Conservation (phyloP, 306 rosid genomes). For the Rosa chinensis region DNA sequence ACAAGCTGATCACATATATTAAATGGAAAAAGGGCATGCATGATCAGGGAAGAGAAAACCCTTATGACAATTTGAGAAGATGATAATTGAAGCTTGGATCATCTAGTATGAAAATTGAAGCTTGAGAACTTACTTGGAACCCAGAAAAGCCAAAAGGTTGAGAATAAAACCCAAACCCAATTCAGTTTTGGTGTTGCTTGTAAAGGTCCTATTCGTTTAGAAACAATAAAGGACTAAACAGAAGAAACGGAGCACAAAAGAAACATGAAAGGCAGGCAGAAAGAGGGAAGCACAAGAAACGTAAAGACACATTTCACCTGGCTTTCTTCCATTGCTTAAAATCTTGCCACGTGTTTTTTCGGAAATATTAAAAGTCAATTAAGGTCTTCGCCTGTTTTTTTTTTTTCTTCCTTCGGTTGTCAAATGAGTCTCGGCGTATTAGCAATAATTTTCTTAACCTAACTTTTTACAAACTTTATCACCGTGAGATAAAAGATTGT, state of each 20-base stretch:
- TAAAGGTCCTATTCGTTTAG: slow-evolving; percentile 1
- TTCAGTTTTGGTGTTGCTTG: slow-evolving; percentile 18
- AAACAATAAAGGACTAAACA: background rate
- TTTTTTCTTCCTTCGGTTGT: too few species aligned
- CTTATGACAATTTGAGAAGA: background rate
- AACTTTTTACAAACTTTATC: too few species aligned
- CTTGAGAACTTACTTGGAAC: slow-evolving; percentile 40
- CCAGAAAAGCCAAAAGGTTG: slow-evolving; percentile 29
- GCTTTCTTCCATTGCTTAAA: background rate
- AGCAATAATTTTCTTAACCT: too few species aligned
- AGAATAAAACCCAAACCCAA: slow-evolving; percentile 27
- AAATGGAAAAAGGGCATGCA: slow-evolving; percentile 9
- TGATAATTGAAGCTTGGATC: background rate
- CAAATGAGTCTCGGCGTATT: too few species aligned
- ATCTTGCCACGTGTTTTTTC: slow-evolving; percentile 1
- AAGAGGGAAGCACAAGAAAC: background rate
- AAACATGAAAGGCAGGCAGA: background rate
- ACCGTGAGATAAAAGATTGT: too few species aligned
- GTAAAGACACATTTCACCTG: background rate
- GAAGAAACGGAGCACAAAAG: background rate
- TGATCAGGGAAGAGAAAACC: slow-evolving; percentile 24
- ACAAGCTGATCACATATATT: background rate
- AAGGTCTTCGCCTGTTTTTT: too few species aligned
- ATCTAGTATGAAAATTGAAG: slow-evolving; percentile 18
- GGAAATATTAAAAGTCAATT: background rate